Percentiles rank a stretch among this genome's conserved stretches.
Conservation (phyloP, 192 early-diverging fungal species). For the Backusella macrospora region DNA sequence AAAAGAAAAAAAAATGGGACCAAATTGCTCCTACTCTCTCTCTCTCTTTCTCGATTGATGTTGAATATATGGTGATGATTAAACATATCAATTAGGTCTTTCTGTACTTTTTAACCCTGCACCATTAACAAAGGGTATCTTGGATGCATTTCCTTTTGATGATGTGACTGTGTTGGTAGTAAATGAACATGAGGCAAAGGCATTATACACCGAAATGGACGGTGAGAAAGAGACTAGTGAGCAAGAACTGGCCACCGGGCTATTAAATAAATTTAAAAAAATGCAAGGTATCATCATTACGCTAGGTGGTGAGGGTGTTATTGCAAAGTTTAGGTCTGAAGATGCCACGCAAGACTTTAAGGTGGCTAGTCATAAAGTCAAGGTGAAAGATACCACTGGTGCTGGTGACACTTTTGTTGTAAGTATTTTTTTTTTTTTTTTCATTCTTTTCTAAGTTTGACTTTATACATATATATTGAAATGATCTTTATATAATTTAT, state of each 20-base stretch:
- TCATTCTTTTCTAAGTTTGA: background rate
- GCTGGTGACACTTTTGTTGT: constrained; percentile 69
- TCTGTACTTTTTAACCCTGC: constrained; percentile 86
- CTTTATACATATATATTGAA: background rate
- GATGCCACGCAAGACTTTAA: constrained; percentile 41
- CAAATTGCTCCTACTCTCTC: background rate
- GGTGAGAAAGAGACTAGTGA: constrained; percentile 2
- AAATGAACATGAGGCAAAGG: constrained; percentile 77
- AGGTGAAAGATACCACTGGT: constrained; percentile 60
- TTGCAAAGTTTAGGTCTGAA: constrained; percentile 48
- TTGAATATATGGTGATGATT: constrained; percentile 7
- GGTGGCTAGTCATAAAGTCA: constrained; percentile 46
- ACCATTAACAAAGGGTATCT: constrained; percentile 60
- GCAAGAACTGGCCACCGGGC: constrained; percentile 37
- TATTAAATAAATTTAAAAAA: constrained; percentile 47
- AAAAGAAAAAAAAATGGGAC: background rate
- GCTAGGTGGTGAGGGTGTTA: constrained; percentile 66
- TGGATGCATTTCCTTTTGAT: constrained; percentile 53
- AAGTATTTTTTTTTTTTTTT: constrained; percentile 17
- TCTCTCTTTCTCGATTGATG: background rate
- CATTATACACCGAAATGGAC: constrained; percentile 44
- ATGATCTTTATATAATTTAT: constrained; percentile 37
- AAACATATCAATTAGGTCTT: constrained; percentile 47
- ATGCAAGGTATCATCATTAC: constrained; percentile 70
- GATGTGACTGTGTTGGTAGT: constrained; percentile 76